Evolutionary conservation across 169 alveolate genomes (phyloP), one percentile per base, ranked within the genome.

Genomic region (Eimeria acervulina): DNA sequence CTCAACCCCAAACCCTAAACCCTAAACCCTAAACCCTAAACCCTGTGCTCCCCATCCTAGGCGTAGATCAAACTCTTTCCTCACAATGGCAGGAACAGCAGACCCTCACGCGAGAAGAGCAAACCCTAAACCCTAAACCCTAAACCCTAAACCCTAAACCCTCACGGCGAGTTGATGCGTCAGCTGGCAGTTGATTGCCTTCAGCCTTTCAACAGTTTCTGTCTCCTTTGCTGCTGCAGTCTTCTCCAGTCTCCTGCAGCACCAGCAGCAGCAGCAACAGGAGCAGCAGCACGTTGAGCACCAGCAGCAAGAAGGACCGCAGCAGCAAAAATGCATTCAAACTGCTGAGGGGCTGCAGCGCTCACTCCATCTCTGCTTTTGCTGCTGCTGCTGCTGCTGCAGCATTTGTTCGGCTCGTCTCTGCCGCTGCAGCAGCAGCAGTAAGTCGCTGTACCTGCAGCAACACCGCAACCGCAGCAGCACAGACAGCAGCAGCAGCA

Each of bases 171-270:
- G 89, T 55, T 78, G 89, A 31, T 78, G 59, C 23, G 89, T 23
- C 19, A 78, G 89, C 63, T 78, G 89, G 17, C 63, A 5, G 44
- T 78, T 78, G 89, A 78, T 78, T 19, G 89, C 89, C 89, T 78
- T 78, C 63, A 78, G 59, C 12, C 89, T 59, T 63, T 78, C 89
- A 10, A 78, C 66, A 7, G 89, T 78, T n/a, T 78, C 89, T 23
- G 59, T 44, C 61, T 78, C 63, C 89, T 44, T 78, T 44, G 89
- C 28, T 36, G 89, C 89, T 23, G 89, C 89, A 19, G 59, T 7
- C 89, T 6, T 3, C 63, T 78, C 89, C n/a, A 78, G 89, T 36
- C 38, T 26, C 89, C 89, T 78, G 89, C 89, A 78, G 89, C 89
- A 78, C 15, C 66, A 36, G 63, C 59, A 78, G 44, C 63, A 44